Evolutionary conservation across 1,284 basidiomycete genomes (phyloP).

Genomic region (Microbotryum intermedium): DNA sequence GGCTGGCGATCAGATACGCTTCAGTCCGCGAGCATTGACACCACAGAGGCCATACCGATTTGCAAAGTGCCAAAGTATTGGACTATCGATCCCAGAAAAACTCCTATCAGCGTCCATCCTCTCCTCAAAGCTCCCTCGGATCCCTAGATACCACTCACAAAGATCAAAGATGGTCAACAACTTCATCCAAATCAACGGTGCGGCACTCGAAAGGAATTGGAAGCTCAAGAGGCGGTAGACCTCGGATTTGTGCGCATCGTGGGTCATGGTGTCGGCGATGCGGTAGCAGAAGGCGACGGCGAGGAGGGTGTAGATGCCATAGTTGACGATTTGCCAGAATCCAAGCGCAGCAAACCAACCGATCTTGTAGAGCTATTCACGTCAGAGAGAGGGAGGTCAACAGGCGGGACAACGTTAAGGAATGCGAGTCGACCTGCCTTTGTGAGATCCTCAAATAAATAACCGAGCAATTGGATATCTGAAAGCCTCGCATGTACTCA

Average conservation of each 20-base stretch:
- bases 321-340: constrained; percentile 54
- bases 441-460: constrained; percentile 32
- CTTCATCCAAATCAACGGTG: constrained; percentile 28
- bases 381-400: not conserved
- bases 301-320: constrained; percentile 62
- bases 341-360: constrained; percentile 26
- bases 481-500: constrained; percentile 6
- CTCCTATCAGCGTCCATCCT: too few relatives aligned
- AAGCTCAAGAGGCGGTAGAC: constrained; percentile 25
- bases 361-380: constrained; percentile 16
- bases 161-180: constrained; percentile 31
- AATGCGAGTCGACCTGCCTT: constrained; percentile 7
- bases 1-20: not conserved
- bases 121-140: too few relatives aligned
- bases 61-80: constrained; percentile 30
- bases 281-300: constrained; percentile 64
- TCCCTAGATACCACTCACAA: not conserved
- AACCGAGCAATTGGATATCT: constrained; percentile 31
- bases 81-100: not conserved
- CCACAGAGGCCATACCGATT: not conserved
- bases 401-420: too few relatives aligned
- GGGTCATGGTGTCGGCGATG: constrained; percentile 51
- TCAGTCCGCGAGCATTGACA: too few relatives aligned
- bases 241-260: constrained; percentile 37
- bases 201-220: constrained; percentile 32